Conservation (phyloP, 805 yeast species). For the Yamadazyma laniorum region DNA sequence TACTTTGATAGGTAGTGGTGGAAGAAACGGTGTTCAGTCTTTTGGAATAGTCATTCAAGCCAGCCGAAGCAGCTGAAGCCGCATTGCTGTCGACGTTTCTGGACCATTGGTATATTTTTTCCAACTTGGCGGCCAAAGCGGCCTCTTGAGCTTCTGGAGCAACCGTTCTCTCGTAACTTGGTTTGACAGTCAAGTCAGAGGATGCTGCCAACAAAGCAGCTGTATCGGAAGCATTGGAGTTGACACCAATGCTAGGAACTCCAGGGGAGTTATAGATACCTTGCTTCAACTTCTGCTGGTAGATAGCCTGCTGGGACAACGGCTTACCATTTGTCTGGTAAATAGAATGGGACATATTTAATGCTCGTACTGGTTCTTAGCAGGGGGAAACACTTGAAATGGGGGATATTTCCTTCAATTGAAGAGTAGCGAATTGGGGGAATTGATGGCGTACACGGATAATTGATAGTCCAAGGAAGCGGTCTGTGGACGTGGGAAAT, state of each 20-base stretch:
- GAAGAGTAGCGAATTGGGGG: neutral
- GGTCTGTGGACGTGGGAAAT: too few species aligned
- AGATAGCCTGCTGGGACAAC: slow-evolving; percentile 69
- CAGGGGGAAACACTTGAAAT: too few species aligned
- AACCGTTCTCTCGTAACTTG: slow-evolving; percentile 59
- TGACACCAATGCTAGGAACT: slow-evolving; percentile 56
- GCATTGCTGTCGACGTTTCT: slow-evolving; percentile 48
- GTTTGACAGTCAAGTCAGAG: slow-evolving; percentile 58
- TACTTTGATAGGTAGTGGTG: slow-evolving; percentile 16
- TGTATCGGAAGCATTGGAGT: slow-evolving; percentile 65
- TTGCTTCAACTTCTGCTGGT: slow-evolving; percentile 68
- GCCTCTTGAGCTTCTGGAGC: slow-evolving; percentile 66
- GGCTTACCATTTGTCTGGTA: slow-evolving; percentile 73
- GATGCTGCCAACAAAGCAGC: slow-evolving; percentile 77
- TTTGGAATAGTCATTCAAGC: slow-evolving; percentile 13
- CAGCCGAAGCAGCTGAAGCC: slow-evolving; percentile 46
- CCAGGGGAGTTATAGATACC: slow-evolving; percentile 58
- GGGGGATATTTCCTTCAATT: slow-evolving; percentile 24
- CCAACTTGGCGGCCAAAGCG: slow-evolving; percentile 46
- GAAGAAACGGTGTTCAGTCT: slow-evolving; percentile 15
- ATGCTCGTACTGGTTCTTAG: neutral
- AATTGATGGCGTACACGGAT: too few species aligned
- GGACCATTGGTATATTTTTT: slow-evolving; percentile 49
- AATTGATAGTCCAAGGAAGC: too few species aligned
- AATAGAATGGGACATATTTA: slow-evolving; percentile 39